Percentiles rank a stretch among this genome's conserved stretches.
Evolutionary conservation across 306 rosid species (phyloP).

Genomic region (Cucumis sativus): Cucumber_9930_V3 NC_026660.2:26148501-26149000

Average conservation of each 20-base stretch:
- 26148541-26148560: too few species aligned
- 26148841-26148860: neutral
- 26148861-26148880: neutral
- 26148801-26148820: neutral
- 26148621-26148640: neutral
- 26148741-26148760: neutral
- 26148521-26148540: too few species aligned
- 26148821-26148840: too few species aligned
- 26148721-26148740: neutral
- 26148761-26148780: neutral
- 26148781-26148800: neutral
- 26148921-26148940: neutral
- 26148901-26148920: neutral
- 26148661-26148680: neutral
- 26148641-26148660: neutral
- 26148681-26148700: neutral
- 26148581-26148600: neutral
- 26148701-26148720: conserved; percentile 8
- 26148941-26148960: too few species aligned
- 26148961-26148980: too few species aligned
- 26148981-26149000: too few species aligned
- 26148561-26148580: too few species aligned
- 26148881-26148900: neutral
- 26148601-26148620: neutral
- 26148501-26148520: too few species aligned